Base-by-base conservation (phyloP, 768 basidiomycete genomes). In the Candolleomyces efflorescens region DNA sequence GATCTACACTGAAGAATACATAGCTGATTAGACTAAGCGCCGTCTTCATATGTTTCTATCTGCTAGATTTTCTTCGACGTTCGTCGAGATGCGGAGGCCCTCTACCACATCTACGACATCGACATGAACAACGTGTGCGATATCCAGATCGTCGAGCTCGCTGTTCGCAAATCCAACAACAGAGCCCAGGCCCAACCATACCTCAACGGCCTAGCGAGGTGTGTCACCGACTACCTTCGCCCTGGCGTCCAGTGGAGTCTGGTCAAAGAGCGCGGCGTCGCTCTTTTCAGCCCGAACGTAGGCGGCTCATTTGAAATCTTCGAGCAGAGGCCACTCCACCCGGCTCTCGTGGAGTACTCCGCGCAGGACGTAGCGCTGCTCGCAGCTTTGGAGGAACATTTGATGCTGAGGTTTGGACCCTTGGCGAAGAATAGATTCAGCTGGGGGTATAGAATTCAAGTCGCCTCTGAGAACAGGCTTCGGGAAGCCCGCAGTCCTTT, bases 51-150 rank as follows among this genome's bases (percentile, higher is more conserved):
- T 17, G 9, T 3, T 17, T 20, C 41, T 20, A 13, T 20, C 7
- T 22, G n/a, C n/a, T 32, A 56, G 55, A 47, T 56, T 10, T 56
- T 74, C 48, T 74, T 64, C 59, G 73, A 74, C 50, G 69, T 74
- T 24, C 60, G 73, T 20, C 70, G 68, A 56, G 73, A 74, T 59
- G 67, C 71, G 1, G 73, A 74, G 47, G 71, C 73, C 0, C 58
- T 74, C 15, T 69, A 55, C 46, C 64, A 71, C 43, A 52, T 69
- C 18, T 71, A 69, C 56, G 60, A 60, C 13, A 56, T 74, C 15
- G 59, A 59, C 6, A 59, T 74, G 9, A 59, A 60, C n/a, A 70
- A 70, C 52, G 65, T 69, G 0, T 67, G 64, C 58, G 73, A 74
- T 53, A 45, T 74, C 15, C 71, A 74, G 54, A 58, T 74, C 37